Conservation (phyloP, 129 eudicot species). For the Helianthus annuus region HanXRQr2.0-SUNRISE NC_035442.2:38903013-38903512, state of each 20-base stretch:
- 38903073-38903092: slow-evolving; percentile 57
- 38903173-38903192: slow-evolving; percentile 34
- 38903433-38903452: background rate
- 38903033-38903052: background rate
- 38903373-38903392: slow-evolving; percentile 18
- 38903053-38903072: background rate
- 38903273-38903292: background rate
- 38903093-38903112: slow-evolving; percentile 47
- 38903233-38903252: too few species aligned
- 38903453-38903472: too few species aligned
- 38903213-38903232: slow-evolving; percentile 42
- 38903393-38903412: background rate
- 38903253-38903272: background rate
- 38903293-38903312: background rate
- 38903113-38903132: slow-evolving; percentile 58
- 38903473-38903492: too few species aligned
- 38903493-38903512: too few species aligned
- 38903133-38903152: slow-evolving; percentile 74
- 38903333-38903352: slow-evolving; percentile 15
- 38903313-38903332: background rate
- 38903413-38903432: slow-evolving; percentile 15
- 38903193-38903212: slow-evolving; percentile 35
- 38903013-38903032: background rate
- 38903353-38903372: slow-evolving; percentile 10
- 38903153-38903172: slow-evolving; percentile 51